These are phyloP conservation scores for Chlamydomonas applanata DNA, from an alignment of 139 green algal genomes.

Conservation along the genomic window DNA sequence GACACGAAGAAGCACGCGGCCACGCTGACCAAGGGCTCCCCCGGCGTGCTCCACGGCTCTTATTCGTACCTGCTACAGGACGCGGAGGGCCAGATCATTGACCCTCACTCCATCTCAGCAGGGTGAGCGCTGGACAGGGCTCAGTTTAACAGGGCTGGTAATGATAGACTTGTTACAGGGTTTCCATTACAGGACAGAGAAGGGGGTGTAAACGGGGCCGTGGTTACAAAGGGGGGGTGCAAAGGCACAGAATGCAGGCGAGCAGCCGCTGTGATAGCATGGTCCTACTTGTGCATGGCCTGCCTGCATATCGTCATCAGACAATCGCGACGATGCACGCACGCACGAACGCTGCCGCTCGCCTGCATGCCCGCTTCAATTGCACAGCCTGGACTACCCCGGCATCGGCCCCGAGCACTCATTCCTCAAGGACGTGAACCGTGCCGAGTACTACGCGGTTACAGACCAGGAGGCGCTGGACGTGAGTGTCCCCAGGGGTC, in stretches of 20 bases:
- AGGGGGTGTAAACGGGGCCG: no score
- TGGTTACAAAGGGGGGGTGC: conserved; percentile 6
- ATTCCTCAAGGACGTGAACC: conserved; percentile 93
- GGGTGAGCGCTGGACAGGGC: conserved; percentile 66
- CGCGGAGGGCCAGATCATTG: conserved; percentile 94
- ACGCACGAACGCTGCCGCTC: no score
- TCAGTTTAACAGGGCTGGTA: no score
- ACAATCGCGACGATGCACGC: no score
- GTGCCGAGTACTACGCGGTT: conserved; percentile 93
- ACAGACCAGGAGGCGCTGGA: conserved; percentile 85
- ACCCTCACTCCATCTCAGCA: conserved; percentile 97
- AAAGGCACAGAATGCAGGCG: no score
- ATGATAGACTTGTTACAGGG: no score
- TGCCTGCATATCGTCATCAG: no score
- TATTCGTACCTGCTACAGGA: conserved; percentile 96
- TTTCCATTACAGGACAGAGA: no score
- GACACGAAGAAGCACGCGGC: conserved; percentile 93
- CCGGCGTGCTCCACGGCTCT: conserved; percentile 95
- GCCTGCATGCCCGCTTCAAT: no score
- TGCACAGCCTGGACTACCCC: conserved; percentile 91
- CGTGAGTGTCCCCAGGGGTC: neutral
- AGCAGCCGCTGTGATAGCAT: no score
- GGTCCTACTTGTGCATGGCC: no score
- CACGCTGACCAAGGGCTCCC: conserved; percentile 91
- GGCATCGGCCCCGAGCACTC: conserved; percentile 97